Evolutionary conservation across 2,329 filamentous ascomycete genomes (phyloP), one percentile per base, ranked within the genome.

Genomic region (Talaromyces verruculosus): DNA sequence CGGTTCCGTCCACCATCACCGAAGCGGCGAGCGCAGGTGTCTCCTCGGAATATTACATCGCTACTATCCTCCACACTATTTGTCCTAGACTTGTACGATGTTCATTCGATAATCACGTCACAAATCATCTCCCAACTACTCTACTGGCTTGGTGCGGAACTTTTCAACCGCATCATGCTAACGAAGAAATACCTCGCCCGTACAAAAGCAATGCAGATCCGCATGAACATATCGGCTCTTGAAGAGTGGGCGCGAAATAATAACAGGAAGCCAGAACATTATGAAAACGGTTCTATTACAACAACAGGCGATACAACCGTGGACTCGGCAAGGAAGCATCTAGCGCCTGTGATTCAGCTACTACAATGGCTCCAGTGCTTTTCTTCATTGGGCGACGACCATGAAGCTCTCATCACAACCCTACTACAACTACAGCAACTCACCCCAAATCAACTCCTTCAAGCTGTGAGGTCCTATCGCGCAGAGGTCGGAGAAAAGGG

Each of bases 151-250:
- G 91, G 93, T 6, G 92, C 94, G 0, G 95, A 99, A 79, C 87
- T 98, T 8, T 99, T 99, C 82, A 99, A 99, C 78, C 90, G 94
- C 66, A 91, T 99, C 77, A 97, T 99, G 91, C 94, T 91, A 35
- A 97, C 96, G 74, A 88, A 92, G 69, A 93, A 94, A 76, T 99
- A 97, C 74, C 84, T 99, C 10, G 94, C 95, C 5, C 87, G 95
- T 63, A 99, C 95, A 19, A 99, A 99, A 78, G 95, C 95, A 3
- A 99, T 99, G 95, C 95, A 99, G 77, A 98, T 99, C 72, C 91
- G 95, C 70, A 98, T 99, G 93, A 99, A 99, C 76, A 88, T 99
- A 6, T 98, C 95, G 0, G 90, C 89, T 7, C 82, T 99, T 22
- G 95, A 99, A 77, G 95, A 99, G 74, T 99, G 95, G 95, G 94